phyloP scores from a whole-genome alignment of 805 yeast genomes.

The Wickerhamiella musiphila region DNA sequence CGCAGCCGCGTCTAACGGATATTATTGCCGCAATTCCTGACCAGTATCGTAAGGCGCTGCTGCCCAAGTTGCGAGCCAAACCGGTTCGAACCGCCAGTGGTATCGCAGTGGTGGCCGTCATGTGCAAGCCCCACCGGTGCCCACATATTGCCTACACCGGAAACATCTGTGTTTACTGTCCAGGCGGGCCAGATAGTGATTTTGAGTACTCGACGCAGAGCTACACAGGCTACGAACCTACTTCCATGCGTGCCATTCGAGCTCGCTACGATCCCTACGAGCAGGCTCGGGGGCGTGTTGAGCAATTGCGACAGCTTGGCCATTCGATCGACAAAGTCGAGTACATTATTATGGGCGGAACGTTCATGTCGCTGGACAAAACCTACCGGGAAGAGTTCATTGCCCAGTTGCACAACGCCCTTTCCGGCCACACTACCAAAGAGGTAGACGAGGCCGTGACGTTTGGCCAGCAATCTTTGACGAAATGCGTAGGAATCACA shows the following conservation, averaged over 20 bases:
- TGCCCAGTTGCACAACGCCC: constrained; percentile 79
- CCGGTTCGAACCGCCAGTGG: constrained; percentile 98
- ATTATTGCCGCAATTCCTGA: constrained; percentile 91
- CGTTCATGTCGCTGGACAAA: constrained; percentile 86
- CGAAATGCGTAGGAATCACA: constrained; percentile 96
- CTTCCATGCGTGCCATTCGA: constrained; percentile 97
- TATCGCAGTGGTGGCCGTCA: constrained; percentile 96
- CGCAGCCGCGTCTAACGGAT: constrained; percentile 89
- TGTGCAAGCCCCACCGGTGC: constrained; percentile 98
- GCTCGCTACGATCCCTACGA: constrained; percentile 97
- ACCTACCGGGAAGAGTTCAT: constrained; percentile 84
- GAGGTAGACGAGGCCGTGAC: constrained; percentile 79
- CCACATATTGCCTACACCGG: constrained; percentile 99
- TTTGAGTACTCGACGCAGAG: constrained; percentile 97
- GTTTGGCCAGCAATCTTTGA: constrained; percentile 82
- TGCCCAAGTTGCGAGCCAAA: constrained; percentile 93
- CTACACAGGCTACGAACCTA: constrained; percentile 96
- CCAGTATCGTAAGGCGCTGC: constrained; percentile 74
- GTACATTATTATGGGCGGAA: constrained; percentile 97
- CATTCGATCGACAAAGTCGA: constrained; percentile 96
- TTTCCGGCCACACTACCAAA: constrained; percentile 78
- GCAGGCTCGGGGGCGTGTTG: constrained; percentile 94
- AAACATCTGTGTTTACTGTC: constrained; percentile 93
- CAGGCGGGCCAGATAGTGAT: constrained; percentile 98
- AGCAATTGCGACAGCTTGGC: constrained; percentile 86